Base-by-base conservation (phyloP, 1,139 yeast species). In the Candida labiduridarum region DNA sequence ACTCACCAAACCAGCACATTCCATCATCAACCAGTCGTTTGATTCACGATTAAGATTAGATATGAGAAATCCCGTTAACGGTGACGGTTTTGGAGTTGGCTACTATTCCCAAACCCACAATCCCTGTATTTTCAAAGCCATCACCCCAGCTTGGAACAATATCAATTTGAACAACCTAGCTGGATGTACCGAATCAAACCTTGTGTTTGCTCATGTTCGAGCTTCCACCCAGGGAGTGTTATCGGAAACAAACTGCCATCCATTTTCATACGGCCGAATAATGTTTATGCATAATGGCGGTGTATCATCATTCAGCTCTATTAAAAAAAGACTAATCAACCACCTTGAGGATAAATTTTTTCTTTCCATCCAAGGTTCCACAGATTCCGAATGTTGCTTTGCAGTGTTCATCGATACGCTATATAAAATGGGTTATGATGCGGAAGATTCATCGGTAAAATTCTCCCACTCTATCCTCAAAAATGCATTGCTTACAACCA, bases 261-360 rank as follows among this genome's bases (percentile, higher is more conserved):
- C 98, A 0, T 88, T 92, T 68, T 85, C 89, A 3, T 91, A 82
- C 65, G 95, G 94, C 52, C 84, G 84, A 47, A 72, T 92, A 46
- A 89, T 94, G 88, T 94, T 94, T 67, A 94, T 94, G 99, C 98
- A 94, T 69, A 94, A 94, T 69, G 99, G 99, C 29, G 96, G 95
- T 6, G 83, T 94, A 22, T 79, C 94, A 12, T 81, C 84, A 49
- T 94, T 94, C 66, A 68, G 76, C 51, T 72, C 73, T 58, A 88
- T 94, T 61, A 94, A 94, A 67, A 80, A 95, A 54, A 78, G 71
- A 51, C 74, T 94, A 47, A 78, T 91, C 33, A 78, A 82, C 59
- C 89, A 87, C 62, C 74, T 94, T 44, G 83, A 83, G 46, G 97
- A 94, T 64, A 84, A 85, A 58, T 94, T 83, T 66, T 89, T 94